phyloP scores from a whole-genome alignment of 345 rosid species.

The Eucalyptus camaldulensis region DNA sequence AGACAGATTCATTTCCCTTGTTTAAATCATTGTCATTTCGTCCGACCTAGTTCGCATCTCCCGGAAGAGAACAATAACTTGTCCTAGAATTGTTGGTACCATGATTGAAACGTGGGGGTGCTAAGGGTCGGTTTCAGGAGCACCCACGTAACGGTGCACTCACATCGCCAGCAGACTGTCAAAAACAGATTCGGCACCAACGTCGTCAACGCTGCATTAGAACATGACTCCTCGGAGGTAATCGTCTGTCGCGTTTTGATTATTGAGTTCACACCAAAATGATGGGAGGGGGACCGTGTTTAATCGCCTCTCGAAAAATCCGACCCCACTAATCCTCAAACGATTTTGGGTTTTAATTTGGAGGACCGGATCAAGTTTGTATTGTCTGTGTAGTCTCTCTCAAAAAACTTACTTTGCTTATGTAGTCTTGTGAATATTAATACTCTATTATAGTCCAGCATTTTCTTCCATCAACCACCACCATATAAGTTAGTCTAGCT shows the following conservation, averaged over 20 bases:
- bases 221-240: not conserved
- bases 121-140: not conserved
- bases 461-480: not conserved
- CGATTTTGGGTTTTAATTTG: not conserved
- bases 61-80: not conserved
- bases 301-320: not conserved
- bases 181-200: not conserved
- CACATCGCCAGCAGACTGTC: not conserved
- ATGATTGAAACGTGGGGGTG: not conserved
- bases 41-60: not conserved
- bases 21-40: too few species aligned
- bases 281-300: not conserved
- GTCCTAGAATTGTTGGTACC: not conserved
- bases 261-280: not conserved
- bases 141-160: not conserved
- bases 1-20: not conserved
- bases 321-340: not conserved
- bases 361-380: not conserved
- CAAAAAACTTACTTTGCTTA: too few species aligned
- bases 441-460: not conserved
- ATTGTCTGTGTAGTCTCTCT: too few species aligned
- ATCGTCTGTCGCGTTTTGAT: not conserved
- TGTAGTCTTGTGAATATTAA: not conserved
- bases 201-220: not conserved
- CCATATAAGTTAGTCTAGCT: not conserved